Evolutionary conservation across 1,284 basidiomycete species (phyloP).

Genomic region (Heliocybe sulcata): DNA sequence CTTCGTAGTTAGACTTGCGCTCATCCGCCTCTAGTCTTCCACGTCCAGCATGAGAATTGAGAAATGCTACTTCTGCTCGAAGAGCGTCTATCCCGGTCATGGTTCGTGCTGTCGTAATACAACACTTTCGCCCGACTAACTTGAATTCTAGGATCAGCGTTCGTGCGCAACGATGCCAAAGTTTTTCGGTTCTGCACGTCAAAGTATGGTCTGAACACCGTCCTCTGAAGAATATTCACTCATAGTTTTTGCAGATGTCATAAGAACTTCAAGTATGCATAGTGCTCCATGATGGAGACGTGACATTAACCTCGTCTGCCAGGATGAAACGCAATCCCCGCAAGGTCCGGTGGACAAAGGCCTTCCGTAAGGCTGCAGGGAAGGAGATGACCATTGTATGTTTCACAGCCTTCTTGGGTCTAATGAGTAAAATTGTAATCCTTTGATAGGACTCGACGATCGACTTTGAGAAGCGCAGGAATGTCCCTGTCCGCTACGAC

Average conservation of each 20-base stretch:
- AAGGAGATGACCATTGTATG: slow-evolving; percentile 99
- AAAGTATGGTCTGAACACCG: slow-evolving; percentile 51
- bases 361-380: slow-evolving; percentile 96
- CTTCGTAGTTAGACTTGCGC: neutral
- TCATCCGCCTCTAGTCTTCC: neutral
- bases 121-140: neutral
- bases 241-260: slow-evolving; percentile 61
- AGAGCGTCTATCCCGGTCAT: slow-evolving; percentile 92
- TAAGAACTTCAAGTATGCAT: slow-evolving; percentile 91
- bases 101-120: slow-evolving; percentile 45
- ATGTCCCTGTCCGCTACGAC: slow-evolving; percentile 97
- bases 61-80: slow-evolving; percentile 92
- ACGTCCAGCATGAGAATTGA: slow-evolving; percentile 65
- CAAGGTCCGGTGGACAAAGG: slow-evolving; percentile 99
- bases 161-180: slow-evolving; percentile 96
- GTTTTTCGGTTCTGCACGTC: slow-evolving; percentile 95
- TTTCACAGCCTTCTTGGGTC: slow-evolving; percentile 9
- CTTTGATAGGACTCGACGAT: slow-evolving; percentile 87
- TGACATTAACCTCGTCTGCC: slow-evolving; percentile 8
- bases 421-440: neutral
- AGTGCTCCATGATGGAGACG: neutral
- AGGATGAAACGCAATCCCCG: slow-evolving; percentile 99
- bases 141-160: slow-evolving; percentile 63
- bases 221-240: slow-evolving; percentile 1
- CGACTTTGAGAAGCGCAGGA: slow-evolving; percentile 98